Base-by-base conservation (phyloP, 345 rosid genomes). In the Camelina hispida region DNA sequence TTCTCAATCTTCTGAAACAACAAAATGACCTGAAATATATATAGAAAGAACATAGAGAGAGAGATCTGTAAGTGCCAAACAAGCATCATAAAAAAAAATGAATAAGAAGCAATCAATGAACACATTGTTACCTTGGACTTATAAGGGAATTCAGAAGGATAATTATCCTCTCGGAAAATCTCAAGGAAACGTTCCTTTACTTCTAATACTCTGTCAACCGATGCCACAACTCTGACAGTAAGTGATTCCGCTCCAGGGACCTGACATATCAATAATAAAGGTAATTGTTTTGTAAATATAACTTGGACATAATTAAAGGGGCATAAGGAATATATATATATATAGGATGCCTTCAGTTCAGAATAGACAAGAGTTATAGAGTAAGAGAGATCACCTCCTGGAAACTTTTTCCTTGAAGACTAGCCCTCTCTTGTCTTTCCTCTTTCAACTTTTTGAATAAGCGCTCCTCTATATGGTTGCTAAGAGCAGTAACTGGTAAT, bases 1-100 rank as follows among this genome's bases (percentile, higher is more conserved):
- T 93, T 93, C 79, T 93, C 97, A 78, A 91, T 93, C 90, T 91
- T 88, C 82, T 93, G 98, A 83, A 93, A 91, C 80, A 93, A 75
- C 73, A 93, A 63, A 78, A 93, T 48, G 25, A 83, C 98, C 98
- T 93, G 84, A 74, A 82, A 85, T 2, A 34, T 32, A 72, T 20
- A 66, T 67, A 65, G 28, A 25, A 25, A 25, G 8, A 74, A 44
- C 20, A 60, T 14, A 2, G 22, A 20, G 22, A 23, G 4, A 43
- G 0, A 58, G 1, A 35, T 17, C 1, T 51, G 3, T 17, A 37
- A 62, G 69, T 72, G 50, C 3, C 65, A 71, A 20, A 17, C 42
- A 57, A 32, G 14, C 74, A 71, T 61, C 22, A 50, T 35, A 35
- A 59, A 47, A 25, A n/a, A 28, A 28, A 53, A 17, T 23, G 22